Conservation (phyloP, 2,329 filamentous ascomycete genomes). For the Mollisia scopiformis region DNA sequence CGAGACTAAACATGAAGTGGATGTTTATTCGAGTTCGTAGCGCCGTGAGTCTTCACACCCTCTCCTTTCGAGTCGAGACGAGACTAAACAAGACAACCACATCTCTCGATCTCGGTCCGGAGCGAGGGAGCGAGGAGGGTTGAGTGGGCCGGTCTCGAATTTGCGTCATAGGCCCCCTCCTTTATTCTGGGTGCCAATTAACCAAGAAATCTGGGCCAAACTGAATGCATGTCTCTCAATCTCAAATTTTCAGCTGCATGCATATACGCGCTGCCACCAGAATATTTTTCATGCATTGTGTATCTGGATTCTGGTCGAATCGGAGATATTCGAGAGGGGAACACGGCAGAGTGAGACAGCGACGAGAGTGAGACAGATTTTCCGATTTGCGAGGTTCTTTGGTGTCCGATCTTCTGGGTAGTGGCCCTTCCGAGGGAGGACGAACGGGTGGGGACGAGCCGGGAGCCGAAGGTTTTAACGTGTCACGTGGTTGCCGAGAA, state of each 20-base stretch:
- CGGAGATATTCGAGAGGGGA: not conserved
- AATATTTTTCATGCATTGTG: not conserved
- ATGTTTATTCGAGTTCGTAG: too few species aligned
- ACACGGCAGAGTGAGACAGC: not conserved
- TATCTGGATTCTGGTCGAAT: not conserved
- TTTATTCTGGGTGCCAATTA: too few species aligned
- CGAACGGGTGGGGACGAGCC: not conserved
- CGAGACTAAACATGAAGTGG: too few species aligned
- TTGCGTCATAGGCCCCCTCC: not conserved
- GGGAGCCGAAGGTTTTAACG: not conserved
- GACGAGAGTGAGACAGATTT: not conserved
- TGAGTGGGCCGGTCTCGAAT: not conserved
- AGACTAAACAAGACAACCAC: too few species aligned
- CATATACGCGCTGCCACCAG: too few species aligned
- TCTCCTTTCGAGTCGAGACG: not conserved
- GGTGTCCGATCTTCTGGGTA: not conserved
- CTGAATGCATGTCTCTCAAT: not conserved
- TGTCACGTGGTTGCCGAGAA: not conserved
- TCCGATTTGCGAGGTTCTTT: not conserved
- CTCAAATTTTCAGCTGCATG: not conserved
- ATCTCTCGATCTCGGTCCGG: not conserved
- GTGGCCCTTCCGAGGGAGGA: not conserved
- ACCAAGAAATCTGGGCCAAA: too few species aligned
- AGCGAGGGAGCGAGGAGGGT: not conserved
- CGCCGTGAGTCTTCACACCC: not conserved